Percentiles rank a stretch among this genome's conserved stretches.
Conservation (phyloP, 1,284 basidiomycete species). For the Afroboletus lepidellus region DNA sequence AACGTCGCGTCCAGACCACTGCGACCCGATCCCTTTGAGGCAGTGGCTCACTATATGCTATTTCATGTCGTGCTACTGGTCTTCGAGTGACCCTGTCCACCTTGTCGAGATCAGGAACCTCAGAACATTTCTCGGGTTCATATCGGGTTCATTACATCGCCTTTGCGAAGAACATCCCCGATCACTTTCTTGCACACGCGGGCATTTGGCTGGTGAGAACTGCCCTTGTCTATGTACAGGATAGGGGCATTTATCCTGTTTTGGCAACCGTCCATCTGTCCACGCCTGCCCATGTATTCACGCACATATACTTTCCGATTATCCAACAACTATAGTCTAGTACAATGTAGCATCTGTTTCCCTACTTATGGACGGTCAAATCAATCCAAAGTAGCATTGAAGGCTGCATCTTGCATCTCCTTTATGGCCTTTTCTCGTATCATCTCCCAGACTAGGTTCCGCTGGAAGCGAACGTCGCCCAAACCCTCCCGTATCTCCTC, state of each 20-base stretch:
- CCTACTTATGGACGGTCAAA: background rate
- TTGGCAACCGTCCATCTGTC: no score
- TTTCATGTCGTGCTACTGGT: background rate
- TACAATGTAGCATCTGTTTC: no score
- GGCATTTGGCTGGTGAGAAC: no score
- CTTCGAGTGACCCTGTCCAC: no score
- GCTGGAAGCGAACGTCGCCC: slow-evolving; percentile 66
- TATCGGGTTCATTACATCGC: background rate
- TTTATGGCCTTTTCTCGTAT: slow-evolving; percentile 69
- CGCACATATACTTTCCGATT: no score
- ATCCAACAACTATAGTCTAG: no score
- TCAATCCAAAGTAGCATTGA: slow-evolving; percentile 38
- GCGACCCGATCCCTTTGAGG: no score
- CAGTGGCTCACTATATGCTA: no score
- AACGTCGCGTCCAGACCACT: no score
- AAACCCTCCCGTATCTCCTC: slow-evolving; percentile 76
- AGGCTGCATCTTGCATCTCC: slow-evolving; percentile 66
- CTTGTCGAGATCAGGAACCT: background rate
- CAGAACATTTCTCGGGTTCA: background rate
- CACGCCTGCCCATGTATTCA: no score
- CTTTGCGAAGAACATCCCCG: background rate
- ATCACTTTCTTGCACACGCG: background rate
- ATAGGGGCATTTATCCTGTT: no score
- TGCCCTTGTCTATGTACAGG: no score
- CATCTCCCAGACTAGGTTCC: slow-evolving; percentile 69